Evolutionary conservation across 495 filamentous ascomycete genomes (phyloP).

Genomic region (Podospora bellae-mahoneyi): DNA sequence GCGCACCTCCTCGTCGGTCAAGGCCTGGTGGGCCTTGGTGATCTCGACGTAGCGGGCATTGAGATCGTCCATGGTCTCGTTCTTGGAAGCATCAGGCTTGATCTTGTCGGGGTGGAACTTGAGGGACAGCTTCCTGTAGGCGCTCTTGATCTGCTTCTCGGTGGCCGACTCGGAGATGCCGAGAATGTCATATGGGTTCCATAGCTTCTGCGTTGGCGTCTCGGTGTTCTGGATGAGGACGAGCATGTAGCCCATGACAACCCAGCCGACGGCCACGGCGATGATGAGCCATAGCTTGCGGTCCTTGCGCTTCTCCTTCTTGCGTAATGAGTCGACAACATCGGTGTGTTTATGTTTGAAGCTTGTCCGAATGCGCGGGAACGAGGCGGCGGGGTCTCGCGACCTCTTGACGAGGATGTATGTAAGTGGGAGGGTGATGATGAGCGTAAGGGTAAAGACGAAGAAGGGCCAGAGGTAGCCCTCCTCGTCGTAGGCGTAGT

Average conservation of each 20-base stretch:
- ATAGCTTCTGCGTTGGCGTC: constrained; percentile 69
- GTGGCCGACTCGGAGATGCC: constrained; percentile 77
- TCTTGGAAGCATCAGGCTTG: constrained; percentile 72
- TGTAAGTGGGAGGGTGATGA: constrained; percentile 88
- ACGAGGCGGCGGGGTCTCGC: constrained; percentile 59
- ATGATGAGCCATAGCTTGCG: constrained; percentile 82
- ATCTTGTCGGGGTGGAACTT: constrained; percentile 93
- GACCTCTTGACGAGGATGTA: constrained; percentile 76
- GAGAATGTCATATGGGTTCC: constrained; percentile 94
- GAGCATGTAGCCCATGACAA: constrained; percentile 84
- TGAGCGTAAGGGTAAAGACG: constrained; percentile 81
- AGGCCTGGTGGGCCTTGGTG: constrained; percentile 93
- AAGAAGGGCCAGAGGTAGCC: constrained; percentile 99
- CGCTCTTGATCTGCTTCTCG: constrained; percentile 86
- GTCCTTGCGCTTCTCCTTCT: constrained; percentile 86
- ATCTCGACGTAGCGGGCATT: constrained; percentile 90
- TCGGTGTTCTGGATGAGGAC: constrained; percentile 84
- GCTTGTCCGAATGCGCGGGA: constrained; percentile 55
- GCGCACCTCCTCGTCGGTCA: constrained; percentile 94
- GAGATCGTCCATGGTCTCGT: constrained; percentile 80
- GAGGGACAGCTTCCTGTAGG: constrained; percentile 80
- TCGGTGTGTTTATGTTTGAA: constrained; percentile 80
- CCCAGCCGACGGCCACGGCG: constrained; percentile 71
- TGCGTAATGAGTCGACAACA: constrained; percentile 78
- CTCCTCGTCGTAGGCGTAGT: constrained; percentile 97